These are phyloP conservation scores for Paramarasmius palmivorus DNA, from an alignment of 1,284 basidiomycete genomes.

Conservation along the genomic window DNA sequence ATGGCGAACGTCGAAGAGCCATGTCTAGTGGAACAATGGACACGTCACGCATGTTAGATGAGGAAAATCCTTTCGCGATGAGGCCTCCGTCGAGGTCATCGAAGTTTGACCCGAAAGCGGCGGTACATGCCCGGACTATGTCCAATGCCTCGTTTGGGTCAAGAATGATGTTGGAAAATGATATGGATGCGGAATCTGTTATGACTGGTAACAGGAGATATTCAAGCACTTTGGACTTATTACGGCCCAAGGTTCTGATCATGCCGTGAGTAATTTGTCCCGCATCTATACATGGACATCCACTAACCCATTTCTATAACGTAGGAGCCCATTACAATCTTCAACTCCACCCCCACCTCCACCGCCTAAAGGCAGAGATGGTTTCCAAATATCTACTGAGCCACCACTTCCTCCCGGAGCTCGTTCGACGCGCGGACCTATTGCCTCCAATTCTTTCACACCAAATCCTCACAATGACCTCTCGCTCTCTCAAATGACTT, in stretches of 20 bases:
- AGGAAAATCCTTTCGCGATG: conserved; percentile 63
- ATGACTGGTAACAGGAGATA: conserved; percentile 43
- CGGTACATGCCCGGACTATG: conserved; percentile 55
- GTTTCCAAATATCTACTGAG: conserved; percentile 63
- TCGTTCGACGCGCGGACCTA: conserved; percentile 51
- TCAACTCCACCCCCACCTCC: conserved; percentile 31
- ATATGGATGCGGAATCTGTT: conserved; percentile 45
- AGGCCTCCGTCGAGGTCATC: conserved; percentile 64
- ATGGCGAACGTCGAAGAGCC: conserved; percentile 26
- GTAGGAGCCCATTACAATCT: conserved; percentile 64
- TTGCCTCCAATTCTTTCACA: conserved; percentile 69
- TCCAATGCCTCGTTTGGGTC: conserved; percentile 71
- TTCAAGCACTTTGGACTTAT: conserved; percentile 72
- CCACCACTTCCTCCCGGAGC: conserved; percentile 71
- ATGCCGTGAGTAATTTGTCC: conserved; percentile 52
- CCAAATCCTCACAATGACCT: conserved; percentile 75
- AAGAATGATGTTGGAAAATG: conserved; percentile 59
- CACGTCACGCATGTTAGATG: conserved; percentile 33
- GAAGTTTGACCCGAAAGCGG: conserved; percentile 70
- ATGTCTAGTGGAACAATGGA: conserved; percentile 41
- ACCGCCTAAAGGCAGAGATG: conserved; percentile 41
- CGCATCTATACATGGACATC: too few species aligned
- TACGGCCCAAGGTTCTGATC: conserved; percentile 80
- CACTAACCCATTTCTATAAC: background rate
- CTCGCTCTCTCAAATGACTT: conserved; percentile 75